Base-by-base conservation (phyloP, 2,329 filamentous ascomycete genomes). In the Pyricularia sp. region DNA sequence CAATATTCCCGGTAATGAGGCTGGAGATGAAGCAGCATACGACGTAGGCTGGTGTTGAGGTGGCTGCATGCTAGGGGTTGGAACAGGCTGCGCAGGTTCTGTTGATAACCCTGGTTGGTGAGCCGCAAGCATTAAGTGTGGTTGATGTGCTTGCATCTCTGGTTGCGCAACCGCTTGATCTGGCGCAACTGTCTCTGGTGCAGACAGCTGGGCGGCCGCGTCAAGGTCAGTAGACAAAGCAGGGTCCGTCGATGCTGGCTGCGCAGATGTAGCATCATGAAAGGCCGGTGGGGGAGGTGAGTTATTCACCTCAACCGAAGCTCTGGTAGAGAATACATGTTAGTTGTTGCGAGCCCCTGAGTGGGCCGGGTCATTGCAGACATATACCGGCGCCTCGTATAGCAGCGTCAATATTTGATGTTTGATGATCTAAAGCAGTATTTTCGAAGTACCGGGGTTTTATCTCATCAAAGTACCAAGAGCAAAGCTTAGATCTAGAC, bases 21-120 rank as follows among this genome's bases (percentile, higher is more conserved):
- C 64, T 67, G 65, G 69, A 68, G 70, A 67, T 23, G 71, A 69
- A 70, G 69, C 65, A 65, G 69, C 68, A 66, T 69, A 68, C 36
- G 68, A 66, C 42, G 68, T 64, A 50, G 67, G 69, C 17, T 50
- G 42, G 2, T 50, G 42, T 50, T 50, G 42, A n/a, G 42, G 42
- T 31, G 59, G 68, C 26, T 68, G 69, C 63, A 70, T 59, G 12
- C 9, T 64, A 65, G 67, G 64, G 61, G 66, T 55, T 26, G 67
- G 36, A 42, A 64, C 59, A n/a, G 33, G 64, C 31, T 65, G 64
- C 30, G 31, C n/a, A 20, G 64, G 31, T 25, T 23, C 64, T 67
- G 66, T 14, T 20, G 28, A 28, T 31, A 33, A 28, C 12, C 7
- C 20, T 31, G 23, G 65, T 17, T 33, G 33, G 25, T 14, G 23